Evolutionary conservation across 2,329 filamentous ascomycete species (phyloP), one percentile per base, ranked within the genome.

Genomic region (Fusarium tupiense): DNA sequence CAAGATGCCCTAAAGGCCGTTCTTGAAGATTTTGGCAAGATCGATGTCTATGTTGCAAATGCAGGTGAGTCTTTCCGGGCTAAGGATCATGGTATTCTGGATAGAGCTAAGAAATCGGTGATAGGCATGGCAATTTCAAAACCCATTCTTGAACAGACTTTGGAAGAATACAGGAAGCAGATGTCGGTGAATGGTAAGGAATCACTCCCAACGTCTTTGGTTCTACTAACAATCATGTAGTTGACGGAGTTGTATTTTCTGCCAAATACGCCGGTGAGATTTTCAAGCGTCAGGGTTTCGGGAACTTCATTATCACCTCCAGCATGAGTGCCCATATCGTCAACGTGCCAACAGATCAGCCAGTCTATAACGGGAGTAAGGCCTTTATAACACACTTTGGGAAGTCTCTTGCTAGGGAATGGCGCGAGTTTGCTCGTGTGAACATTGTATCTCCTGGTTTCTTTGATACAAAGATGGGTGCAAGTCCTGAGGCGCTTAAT

Each of bases 291-390:
- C 85, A 86, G 57, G 83, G 84, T 59, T 83, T 81, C 20, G 85
- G 85, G 41, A 86, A 85, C 75, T 78, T 89, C 31, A 88, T 89
- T 73, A 86, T 88, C 76, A 87, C 85, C 10, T 84, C 84, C 0
- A 85, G 83, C 73, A 87, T 88, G 82, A 86, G 83, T 46, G 86
- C 75, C 1, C 85, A 85, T 52, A 82, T 87, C 40, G 86, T 87
- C 69, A 88, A 87, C 59, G 85, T 87, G 2, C 86, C 86, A 2
- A 80, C 84, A 9, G 86, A 88, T 52, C 88, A 89, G 72, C 85
- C 87, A 1, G 85, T 87, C 7, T 90, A 90, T 77, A 90, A 90
- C 69, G 84, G 83, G 4, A 86, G 84, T 31, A 90, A 90, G 75
- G 88, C 88, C 0, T 87, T 84, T 24, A 83, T 88, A 16, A 87